These are phyloP conservation scores for Trichoderma lentiforme DNA, from an alignment of 2,329 filamentous ascomycete genomes.

Conservation along the genomic window DNA sequence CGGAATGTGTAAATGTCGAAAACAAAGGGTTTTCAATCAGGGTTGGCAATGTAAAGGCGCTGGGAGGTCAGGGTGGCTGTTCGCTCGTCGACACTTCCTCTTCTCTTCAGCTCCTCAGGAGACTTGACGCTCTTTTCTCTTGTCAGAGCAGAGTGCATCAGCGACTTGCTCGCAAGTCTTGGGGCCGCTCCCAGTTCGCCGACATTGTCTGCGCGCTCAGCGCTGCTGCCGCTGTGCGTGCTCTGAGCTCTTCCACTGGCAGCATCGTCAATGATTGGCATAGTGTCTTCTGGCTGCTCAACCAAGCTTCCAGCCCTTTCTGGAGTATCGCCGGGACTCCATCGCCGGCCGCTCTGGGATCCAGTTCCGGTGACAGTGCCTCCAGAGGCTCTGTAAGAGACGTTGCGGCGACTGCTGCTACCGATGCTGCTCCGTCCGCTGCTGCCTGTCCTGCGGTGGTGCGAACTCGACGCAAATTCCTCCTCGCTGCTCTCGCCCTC, in stretches of 20 bases:
- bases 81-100: conserved; percentile 81
- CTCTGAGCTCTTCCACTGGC: conserved; percentile 50
- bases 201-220: conserved; percentile 59
- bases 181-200: conserved; percentile 51
- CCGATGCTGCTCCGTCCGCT: conserved; percentile 69
- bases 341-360: conserved; percentile 41
- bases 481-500: conserved; percentile 83
- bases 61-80: conserved; percentile 71
- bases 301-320: conserved; percentile 53
- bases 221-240: conserved; percentile 54
- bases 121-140: conserved; percentile 65
- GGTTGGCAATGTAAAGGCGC: conserved; percentile 81
- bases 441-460: conserved; percentile 70
- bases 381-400: conserved; percentile 51
- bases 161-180: conserved; percentile 56
- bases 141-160: conserved; percentile 55
- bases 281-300: conserved; percentile 36
- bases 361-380: conserved; percentile 28
- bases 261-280: conserved; percentile 36
- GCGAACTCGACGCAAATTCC: conserved; percentile 41
- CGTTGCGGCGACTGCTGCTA: conserved; percentile 45
- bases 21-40: conserved; percentile 50
- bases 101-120: conserved; percentile 67
- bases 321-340: conserved; percentile 55
- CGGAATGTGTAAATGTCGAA: neutral